Evolutionary conservation across 805 yeast genomes (phyloP).

Genomic region (Starmerella tilneyi): DNA sequence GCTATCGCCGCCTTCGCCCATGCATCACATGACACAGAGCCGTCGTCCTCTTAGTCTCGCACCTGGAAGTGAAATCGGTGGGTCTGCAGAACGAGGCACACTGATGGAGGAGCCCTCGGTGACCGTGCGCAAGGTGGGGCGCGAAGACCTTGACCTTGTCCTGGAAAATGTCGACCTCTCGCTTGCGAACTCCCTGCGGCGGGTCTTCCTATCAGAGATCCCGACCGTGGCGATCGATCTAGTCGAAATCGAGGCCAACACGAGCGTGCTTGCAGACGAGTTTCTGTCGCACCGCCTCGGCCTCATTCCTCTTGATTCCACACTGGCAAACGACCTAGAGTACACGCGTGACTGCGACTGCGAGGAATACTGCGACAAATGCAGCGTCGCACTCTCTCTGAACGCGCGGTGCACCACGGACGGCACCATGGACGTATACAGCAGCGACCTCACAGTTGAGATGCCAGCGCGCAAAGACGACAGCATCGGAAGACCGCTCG

Average conservation of each 20-base stretch:
- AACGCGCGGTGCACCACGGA: constrained; percentile 86
- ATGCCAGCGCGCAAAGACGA: constrained; percentile 32
- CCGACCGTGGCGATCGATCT: constrained; percentile 97
- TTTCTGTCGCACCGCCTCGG: constrained; percentile 92
- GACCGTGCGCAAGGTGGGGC: constrained; percentile 75
- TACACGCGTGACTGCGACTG: constrained; percentile 95
- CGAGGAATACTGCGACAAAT: constrained; percentile 92
- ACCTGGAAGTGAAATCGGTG: no score
- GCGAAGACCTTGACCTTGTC: constrained; percentile 83
- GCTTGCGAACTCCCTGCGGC: constrained; percentile 81
- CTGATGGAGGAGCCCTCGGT: constrained; percentile 52
- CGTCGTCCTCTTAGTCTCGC: no score
- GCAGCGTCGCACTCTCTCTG: constrained; percentile 77
- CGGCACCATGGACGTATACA: constrained; percentile 78
- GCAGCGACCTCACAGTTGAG: constrained; percentile 60
- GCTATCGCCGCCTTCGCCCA: no score
- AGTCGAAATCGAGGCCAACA: constrained; percentile 86
- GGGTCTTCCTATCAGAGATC: constrained; percentile 90
- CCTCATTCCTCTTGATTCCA: constrained; percentile 74
- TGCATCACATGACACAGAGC: no score
- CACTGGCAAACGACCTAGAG: constrained; percentile 70
- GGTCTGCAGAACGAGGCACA: no score
- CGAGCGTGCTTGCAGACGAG: constrained; percentile 94
- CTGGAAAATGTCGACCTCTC: constrained; percentile 78
- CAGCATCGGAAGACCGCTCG: constrained; percentile 67